These are phyloP conservation scores for Yamadazyma siamensis DNA, from an alignment of 1,139 yeast species.

Conservation along the genomic window DNA sequence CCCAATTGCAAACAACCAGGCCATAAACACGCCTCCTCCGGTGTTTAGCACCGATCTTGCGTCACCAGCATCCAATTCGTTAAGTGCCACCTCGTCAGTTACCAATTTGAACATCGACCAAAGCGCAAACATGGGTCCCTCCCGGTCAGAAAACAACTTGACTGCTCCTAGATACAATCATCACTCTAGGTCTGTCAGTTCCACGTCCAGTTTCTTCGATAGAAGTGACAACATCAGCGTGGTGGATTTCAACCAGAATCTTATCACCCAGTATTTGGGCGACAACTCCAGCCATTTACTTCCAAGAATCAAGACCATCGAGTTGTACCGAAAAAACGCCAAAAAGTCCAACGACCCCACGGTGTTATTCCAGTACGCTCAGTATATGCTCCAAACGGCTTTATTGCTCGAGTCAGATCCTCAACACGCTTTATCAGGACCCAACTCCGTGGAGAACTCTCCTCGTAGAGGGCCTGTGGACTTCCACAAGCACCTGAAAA, in stretches of 20 bases:
- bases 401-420: conserved; percentile 38
- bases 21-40: conserved; percentile 8
- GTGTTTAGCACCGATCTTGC: conserved; percentile 8
- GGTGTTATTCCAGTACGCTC: conserved; percentile 86
- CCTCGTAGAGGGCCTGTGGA: conserved; percentile 20
- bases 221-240: conserved; percentile 32
- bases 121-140: conserved; percentile 9
- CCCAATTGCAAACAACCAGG: neutral
- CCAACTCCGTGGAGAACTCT: conserved; percentile 21
- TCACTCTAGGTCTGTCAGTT: conserved; percentile 39
- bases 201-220: conserved; percentile 36
- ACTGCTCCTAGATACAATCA: conserved; percentile 18
- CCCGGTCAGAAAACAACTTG: conserved; percentile 31
- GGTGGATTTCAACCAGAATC: conserved; percentile 40
- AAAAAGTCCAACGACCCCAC: conserved; percentile 82
- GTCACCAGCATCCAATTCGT: conserved; percentile 31
- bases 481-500: conserved; percentile 9
- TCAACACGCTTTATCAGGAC: conserved; percentile 8
- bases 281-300: conserved; percentile 49
- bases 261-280: conserved; percentile 53
- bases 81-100: conserved; percentile 38
- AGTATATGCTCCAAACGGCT: conserved; percentile 85
- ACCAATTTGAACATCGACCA: conserved; percentile 31
- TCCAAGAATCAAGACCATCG: conserved; percentile 84
- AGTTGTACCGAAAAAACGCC: conserved; percentile 82